Evolutionary conservation across 1,284 basidiomycete species (phyloP).

Genomic region (Megacollybia platyphylla): DNA sequence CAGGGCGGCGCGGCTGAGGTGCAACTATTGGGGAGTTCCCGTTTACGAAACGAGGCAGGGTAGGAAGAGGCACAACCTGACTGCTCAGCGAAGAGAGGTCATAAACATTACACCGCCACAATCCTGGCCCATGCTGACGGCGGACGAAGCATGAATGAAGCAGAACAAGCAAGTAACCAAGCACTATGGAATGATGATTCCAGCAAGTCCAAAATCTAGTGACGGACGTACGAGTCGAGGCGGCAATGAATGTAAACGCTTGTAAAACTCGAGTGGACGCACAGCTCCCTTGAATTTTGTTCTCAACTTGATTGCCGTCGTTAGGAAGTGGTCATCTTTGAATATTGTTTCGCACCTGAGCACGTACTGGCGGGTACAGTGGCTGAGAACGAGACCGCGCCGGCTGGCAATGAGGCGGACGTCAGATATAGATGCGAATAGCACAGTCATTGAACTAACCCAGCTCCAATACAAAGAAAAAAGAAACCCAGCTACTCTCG

Average conservation of each 20-base stretch:
- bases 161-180: constrained; percentile 22
- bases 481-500: constrained; percentile 48
- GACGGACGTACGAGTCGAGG: constrained; percentile 34
- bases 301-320: constrained; percentile 3
- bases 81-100: constrained; percentile 23
- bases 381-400: constrained; percentile 30
- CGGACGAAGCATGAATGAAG: constrained; percentile 18
- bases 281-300: constrained; percentile 22
- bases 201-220: neutral
- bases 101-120: constrained; percentile 43
- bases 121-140: constrained; percentile 22
- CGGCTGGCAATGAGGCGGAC: constrained; percentile 19
- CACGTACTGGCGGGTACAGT: constrained; percentile 22
- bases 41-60: constrained; percentile 16
- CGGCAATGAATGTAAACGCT: constrained; percentile 53
- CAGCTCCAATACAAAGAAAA: constrained; percentile 47
- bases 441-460: constrained; percentile 25
- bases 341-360: constrained; percentile 10
- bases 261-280: constrained; percentile 42
- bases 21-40: constrained; percentile 23
- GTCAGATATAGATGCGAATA: constrained; percentile 4
- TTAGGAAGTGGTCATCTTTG: constrained; percentile 7
- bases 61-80: constrained; percentile 17
- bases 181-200: constrained; percentile 14
- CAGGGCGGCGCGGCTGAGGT: constrained; percentile 26